phyloP scores from a whole-genome alignment of 495 filamentous ascomycete species.

The Penicilliopsis zonata region DNA sequence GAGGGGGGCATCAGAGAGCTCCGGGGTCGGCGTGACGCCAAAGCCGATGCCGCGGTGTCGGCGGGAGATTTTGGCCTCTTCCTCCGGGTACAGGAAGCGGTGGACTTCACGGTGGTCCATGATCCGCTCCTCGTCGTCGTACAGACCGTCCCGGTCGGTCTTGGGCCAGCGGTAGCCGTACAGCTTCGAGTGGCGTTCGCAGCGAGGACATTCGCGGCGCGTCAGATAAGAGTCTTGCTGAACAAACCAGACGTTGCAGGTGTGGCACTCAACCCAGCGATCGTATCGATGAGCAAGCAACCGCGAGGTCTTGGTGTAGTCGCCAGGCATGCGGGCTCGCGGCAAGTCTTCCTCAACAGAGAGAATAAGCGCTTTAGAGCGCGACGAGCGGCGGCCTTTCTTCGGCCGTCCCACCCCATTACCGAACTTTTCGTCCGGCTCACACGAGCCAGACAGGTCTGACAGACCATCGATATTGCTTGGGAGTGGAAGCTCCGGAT shows the following conservation, averaged over 20 bases:
- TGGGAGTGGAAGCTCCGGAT: slow-evolving; percentile 3
- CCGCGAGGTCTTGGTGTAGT: slow-evolving; percentile 62
- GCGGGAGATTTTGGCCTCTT: slow-evolving; percentile 47
- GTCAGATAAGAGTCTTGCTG: slow-evolving; percentile 81
- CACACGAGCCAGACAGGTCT: slow-evolving; percentile 12
- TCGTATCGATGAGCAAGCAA: slow-evolving; percentile 62
- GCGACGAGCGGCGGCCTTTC: slow-evolving; percentile 7
- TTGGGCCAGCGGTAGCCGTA: slow-evolving; percentile 96
- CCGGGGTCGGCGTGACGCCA: slow-evolving; percentile 25
- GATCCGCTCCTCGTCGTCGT: slow-evolving; percentile 65
- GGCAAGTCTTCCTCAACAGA: slow-evolving; percentile 30
- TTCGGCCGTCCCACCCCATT: slow-evolving; percentile 8
- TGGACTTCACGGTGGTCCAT: slow-evolving; percentile 63
- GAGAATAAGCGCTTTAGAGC: slow-evolving; percentile 19
- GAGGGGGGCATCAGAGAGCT: slow-evolving; percentile 25
- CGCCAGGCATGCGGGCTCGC: slow-evolving; percentile 49
- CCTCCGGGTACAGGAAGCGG: slow-evolving; percentile 53
- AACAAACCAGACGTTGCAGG: slow-evolving; percentile 70
- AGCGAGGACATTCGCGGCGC: slow-evolving; percentile 72
- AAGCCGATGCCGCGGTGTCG: slow-evolving; percentile 30
- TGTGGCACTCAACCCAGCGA: slow-evolving; percentile 78
- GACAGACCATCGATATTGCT: slow-evolving; percentile 7
- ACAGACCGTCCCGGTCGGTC: slow-evolving; percentile 61
- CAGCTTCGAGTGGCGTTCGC: slow-evolving; percentile 88
- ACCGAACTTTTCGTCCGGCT: slow-evolving; percentile 14